phyloP scores from a whole-genome alignment of 1,139 yeast species.

The Suhomyces panamericanus region DNA sequence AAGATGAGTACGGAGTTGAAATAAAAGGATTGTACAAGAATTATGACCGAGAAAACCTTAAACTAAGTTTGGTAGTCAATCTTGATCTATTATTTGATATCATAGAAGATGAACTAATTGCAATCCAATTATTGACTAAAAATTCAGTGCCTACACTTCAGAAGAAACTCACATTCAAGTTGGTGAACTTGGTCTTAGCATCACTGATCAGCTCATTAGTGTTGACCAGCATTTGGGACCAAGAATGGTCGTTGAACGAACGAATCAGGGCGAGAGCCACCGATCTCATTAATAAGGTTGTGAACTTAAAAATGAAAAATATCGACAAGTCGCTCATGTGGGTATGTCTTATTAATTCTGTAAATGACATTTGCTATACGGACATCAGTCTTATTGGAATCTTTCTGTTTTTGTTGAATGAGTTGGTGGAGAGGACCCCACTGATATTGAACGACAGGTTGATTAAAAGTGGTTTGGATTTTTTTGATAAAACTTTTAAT shows the following conservation, averaged over 20 bases:
- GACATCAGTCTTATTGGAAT: conserved; percentile 24
- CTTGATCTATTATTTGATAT: conserved; percentile 12
- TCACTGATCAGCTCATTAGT: conserved; percentile 20
- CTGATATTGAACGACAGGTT: conserved; percentile 20
- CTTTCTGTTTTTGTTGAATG: conserved; percentile 24
- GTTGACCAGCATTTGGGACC: neutral
- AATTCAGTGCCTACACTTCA: conserved; percentile 12
- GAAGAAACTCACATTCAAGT: conserved; percentile 18
- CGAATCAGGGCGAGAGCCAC: conserved; percentile 3
- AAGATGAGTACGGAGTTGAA: conserved; percentile 15
- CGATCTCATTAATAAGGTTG: conserved; percentile 9
- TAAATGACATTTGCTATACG: conserved; percentile 33
- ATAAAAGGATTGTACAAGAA: conserved; percentile 2
- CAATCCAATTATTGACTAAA: conserved; percentile 17
- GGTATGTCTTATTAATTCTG: conserved; percentile 31
- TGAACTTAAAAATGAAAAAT: neutral
- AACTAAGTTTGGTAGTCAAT: conserved; percentile 13
- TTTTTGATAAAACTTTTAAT: conserved; percentile 27
- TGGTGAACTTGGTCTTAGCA: conserved; percentile 20
- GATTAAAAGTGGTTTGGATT: conserved; percentile 26
- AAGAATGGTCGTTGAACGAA: neutral
- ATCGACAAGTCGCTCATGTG: conserved; percentile 22
- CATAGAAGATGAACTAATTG: conserved; percentile 21
- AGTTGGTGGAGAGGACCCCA: conserved; percentile 16
- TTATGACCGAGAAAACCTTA: conserved; percentile 9